Percentiles rank a stretch among this genome's conserved stretches.
Conservation (phyloP, 108 stramenopile species). For the Cyclotella baltica region DNA sequence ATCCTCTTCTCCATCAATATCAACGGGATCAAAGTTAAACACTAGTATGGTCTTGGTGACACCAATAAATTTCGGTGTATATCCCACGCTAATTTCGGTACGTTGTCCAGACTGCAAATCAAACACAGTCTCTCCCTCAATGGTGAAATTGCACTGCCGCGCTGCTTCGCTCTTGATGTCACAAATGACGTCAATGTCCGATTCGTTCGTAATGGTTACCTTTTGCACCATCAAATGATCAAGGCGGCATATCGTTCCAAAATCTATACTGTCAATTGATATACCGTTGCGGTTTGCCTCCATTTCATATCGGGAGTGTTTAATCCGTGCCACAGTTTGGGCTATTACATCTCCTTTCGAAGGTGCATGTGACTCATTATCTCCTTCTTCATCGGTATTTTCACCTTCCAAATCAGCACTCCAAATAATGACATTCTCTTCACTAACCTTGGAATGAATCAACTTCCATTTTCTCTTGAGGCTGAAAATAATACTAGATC, state of each 20-base stretch:
- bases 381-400: not conserved
- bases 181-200: conserved; percentile 20
- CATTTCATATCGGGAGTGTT: conserved; percentile 15
- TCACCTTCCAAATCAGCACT: conserved; percentile 6
- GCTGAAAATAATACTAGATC: conserved; percentile 21
- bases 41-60: conserved; percentile 17
- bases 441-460: conserved; percentile 31
- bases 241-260: not conserved
- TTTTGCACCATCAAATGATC: not conserved
- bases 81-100: not conserved
- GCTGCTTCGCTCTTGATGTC: conserved; percentile 10
- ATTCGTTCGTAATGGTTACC: conserved; percentile 19
- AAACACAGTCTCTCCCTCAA: conserved; percentile 9
- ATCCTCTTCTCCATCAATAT: conserved; percentile 19
- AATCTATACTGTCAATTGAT: conserved; percentile 14
- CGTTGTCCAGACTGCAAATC: not conserved
- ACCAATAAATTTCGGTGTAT: conserved; percentile 13
- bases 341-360: conserved; percentile 13
- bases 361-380: too few relatives aligned
- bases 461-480: conserved; percentile 24
- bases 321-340: conserved; percentile 23
- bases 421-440: conserved; percentile 42
- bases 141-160: conserved; percentile 13
- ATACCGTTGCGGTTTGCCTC: conserved; percentile 39
- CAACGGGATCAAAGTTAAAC: conserved; percentile 23